A percentile compares a stretch with the other conserved stretches of the same genome.
Conservation (phyloP, 352 stramenopile species). For the Pythium coloratum region DNA sequence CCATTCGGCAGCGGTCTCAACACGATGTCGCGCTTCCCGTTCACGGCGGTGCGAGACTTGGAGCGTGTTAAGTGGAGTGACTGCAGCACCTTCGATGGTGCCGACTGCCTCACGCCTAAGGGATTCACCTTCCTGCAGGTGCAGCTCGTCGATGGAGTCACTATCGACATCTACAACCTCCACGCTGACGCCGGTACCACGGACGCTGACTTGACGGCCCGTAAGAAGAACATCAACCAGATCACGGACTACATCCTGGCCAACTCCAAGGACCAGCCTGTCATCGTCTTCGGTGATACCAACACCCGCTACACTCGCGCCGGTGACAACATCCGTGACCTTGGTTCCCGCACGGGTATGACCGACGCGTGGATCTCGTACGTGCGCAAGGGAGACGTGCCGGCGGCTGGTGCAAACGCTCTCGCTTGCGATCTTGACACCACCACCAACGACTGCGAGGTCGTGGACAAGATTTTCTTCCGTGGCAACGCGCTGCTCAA, state of each 20-base stretch:
- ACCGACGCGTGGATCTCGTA: conserved; percentile 50
- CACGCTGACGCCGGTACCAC: conserved; percentile 42
- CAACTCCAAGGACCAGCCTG: conserved; percentile 45
- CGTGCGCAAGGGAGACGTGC: conserved; percentile 33
- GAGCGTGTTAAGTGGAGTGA: conserved; percentile 45
- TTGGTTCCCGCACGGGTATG: conserved; percentile 29
- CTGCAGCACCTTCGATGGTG: conserved; percentile 45
- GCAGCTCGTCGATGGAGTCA: conserved; percentile 41
- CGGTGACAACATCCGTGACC: conserved; percentile 44
- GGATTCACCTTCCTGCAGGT: conserved; percentile 49
- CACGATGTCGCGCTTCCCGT: conserved; percentile 42
- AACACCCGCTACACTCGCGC: conserved; percentile 55
- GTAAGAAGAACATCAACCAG: conserved; percentile 43
- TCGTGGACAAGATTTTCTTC: conserved; percentile 67
- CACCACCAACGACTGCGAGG: conserved; percentile 47
- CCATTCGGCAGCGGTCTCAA: conserved; percentile 49
- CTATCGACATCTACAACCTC: conserved; percentile 53
- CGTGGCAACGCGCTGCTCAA: conserved; percentile 32
- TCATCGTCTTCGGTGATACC: conserved; percentile 57
- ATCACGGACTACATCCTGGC: conserved; percentile 42
- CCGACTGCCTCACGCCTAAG: conserved; percentile 59
- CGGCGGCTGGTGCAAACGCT: conserved; percentile 36
- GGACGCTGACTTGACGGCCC: conserved; percentile 33
- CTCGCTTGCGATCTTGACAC: conserved; percentile 36
- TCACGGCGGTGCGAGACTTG: conserved; percentile 38